phyloP scores from a whole-genome alignment of 2,329 filamentous ascomycete genomes.

The Pseudofabraea citricarpa region DNA sequence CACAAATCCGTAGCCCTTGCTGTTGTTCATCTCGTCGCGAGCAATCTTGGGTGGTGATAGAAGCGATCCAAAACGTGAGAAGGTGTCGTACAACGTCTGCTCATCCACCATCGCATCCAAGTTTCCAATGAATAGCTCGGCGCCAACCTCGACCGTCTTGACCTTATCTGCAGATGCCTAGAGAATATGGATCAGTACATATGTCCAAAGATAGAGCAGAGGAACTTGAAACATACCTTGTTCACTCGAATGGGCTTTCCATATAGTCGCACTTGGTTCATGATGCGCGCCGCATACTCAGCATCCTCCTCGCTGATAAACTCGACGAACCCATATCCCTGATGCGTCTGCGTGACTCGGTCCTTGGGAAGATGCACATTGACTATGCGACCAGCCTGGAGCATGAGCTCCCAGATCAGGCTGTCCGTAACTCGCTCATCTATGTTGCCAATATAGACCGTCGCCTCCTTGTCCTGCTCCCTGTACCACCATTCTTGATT shows the following conservation, averaged over 20 bases:
- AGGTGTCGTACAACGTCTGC: constrained; percentile 92
- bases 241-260: constrained; percentile 96
- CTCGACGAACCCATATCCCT: constrained; percentile 98
- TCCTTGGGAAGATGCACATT: constrained; percentile 99
- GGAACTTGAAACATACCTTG: constrained; percentile 53
- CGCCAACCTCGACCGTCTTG: constrained; percentile 87
- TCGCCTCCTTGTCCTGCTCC: constrained; percentile 98
- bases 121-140: constrained; percentile 95
- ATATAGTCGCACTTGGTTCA: constrained; percentile 92
- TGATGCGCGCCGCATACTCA: constrained; percentile 92
- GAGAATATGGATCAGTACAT: constrained; percentile 1
- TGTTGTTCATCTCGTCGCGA: constrained; percentile 80
- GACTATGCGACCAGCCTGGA: constrained; percentile 93
- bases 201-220: background rate
- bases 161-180: constrained; percentile 83
- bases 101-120: constrained; percentile 92
- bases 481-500: too few relatives aligned
- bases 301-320: constrained; percentile 94
- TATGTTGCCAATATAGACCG: constrained; percentile 96
- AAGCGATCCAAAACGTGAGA: constrained; percentile 84
- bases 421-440: constrained; percentile 92
- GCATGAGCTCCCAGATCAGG: constrained; percentile 95
- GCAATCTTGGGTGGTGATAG: constrained; percentile 85
- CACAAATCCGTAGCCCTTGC: constrained; percentile 95
- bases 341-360: constrained; percentile 92